Conservation (phyloP, 2,329 filamentous ascomycete species). For the Salinomyces thailandicus region DNA sequence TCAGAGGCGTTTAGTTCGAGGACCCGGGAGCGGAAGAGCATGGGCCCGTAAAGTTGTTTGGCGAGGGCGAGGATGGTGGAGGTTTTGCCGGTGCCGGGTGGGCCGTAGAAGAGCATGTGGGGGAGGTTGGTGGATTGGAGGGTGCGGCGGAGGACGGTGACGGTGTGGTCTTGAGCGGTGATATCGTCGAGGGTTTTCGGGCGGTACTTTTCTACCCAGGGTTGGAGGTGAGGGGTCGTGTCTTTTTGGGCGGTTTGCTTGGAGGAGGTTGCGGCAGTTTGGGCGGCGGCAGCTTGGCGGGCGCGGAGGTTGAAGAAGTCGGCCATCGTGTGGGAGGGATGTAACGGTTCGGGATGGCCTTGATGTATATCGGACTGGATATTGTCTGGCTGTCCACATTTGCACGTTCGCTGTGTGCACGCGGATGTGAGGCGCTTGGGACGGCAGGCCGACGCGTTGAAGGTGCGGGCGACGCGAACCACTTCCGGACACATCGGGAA, state of each 20-base stretch:
- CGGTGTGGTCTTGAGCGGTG: conserved; percentile 92
- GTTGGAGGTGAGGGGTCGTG: conserved; percentile 58
- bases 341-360: not conserved
- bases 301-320: conserved; percentile 96
- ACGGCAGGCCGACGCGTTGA: too few relatives aligned
- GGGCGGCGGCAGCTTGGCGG: conserved; percentile 57
- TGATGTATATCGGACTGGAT: too few relatives aligned
- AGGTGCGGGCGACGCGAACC: too few relatives aligned
- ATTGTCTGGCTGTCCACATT: too few relatives aligned
- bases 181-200: conserved; percentile 92
- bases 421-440: too few relatives aligned
- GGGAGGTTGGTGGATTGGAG: conserved; percentile 95
- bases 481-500: too few relatives aligned
- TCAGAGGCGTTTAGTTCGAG: conserved; percentile 98
- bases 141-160: conserved; percentile 82
- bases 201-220: conserved; percentile 99
- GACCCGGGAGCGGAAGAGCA: conserved; percentile 86
- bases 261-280: conserved; percentile 54
- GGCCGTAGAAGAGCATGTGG: conserved; percentile 99
- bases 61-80: conserved; percentile 94
- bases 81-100: conserved; percentile 94
- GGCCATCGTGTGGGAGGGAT: conserved; percentile 50
- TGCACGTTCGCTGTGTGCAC: too few relatives aligned
- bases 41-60: conserved; percentile 93
- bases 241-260: conserved; percentile 55